Percentiles rank a stretch among this genome's conserved stretches.
Conservation (phyloP, 495 filamentous ascomycete genomes). For the Cercophora samala region DNA sequence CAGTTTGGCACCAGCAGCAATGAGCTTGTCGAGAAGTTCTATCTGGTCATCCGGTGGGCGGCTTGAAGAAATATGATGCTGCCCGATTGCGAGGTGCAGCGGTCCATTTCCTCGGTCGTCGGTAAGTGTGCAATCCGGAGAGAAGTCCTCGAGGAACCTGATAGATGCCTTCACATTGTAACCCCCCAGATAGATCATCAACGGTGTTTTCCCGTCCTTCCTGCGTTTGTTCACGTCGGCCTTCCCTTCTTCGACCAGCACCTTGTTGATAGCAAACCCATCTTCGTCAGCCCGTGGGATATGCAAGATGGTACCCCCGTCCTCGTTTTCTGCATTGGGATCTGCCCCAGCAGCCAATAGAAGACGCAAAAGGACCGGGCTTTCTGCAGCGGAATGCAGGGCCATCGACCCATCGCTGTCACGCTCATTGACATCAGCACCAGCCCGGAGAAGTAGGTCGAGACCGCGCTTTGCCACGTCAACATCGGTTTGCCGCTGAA, state of each 20-base stretch:
- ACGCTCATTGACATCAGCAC: conserved; percentile 24
- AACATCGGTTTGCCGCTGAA: not conserved
- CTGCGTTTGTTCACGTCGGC: conserved; percentile 24
- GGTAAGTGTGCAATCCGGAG: conserved; percentile 20
- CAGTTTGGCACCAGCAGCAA: conserved; percentile 11
- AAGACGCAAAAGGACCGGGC: conserved; percentile 19
- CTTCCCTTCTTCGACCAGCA: conserved; percentile 24
- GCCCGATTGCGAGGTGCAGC: conserved; percentile 13
- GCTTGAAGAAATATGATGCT: not conserved
- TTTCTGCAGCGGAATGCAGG: conserved; percentile 19
- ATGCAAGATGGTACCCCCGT: conserved; percentile 21
- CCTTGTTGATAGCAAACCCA: conserved; percentile 12
- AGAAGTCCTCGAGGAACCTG: conserved; percentile 14
- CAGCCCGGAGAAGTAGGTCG: conserved; percentile 23
- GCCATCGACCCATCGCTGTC: conserved; percentile 18
- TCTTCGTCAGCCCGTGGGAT: conserved; percentile 18
- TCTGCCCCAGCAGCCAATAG: conserved; percentile 30
- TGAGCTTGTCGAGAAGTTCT: conserved; percentile 8
- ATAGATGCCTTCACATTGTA: not conserved
- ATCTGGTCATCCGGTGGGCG: not conserved
- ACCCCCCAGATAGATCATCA: conserved; percentile 3
- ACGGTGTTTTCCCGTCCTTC: conserved; percentile 21
- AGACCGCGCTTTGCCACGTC: conserved; percentile 16
- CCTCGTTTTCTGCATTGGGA: conserved; percentile 18
- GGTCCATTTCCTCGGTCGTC: conserved; percentile 23